Evolutionary conservation across 2,329 filamentous ascomycete species (phyloP).

Genomic region (Exophiala sp.): DNA sequence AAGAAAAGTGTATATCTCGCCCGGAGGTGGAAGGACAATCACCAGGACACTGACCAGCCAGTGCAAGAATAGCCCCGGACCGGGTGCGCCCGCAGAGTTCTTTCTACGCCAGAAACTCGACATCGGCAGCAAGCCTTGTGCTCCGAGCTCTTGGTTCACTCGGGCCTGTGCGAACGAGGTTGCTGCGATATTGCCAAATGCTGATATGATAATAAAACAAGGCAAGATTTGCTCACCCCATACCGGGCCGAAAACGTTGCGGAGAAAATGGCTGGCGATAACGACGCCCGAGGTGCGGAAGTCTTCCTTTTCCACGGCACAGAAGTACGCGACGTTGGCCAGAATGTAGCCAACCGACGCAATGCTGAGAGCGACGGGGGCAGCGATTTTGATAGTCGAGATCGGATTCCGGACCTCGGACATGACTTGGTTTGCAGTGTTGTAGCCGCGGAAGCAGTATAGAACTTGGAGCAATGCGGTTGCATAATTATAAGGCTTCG

Average conservation of each 20-base stretch:
- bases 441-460: constrained; percentile 55
- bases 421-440: constrained; percentile 56
- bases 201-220: constrained; percentile 50
- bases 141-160: constrained; percentile 62
- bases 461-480: constrained; percentile 49
- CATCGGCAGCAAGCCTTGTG: constrained; percentile 64
- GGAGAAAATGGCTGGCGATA: constrained; percentile 56
- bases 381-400: constrained; percentile 55
- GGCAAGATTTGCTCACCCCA: constrained; percentile 43
- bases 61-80: constrained; percentile 60
- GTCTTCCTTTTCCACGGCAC: constrained; percentile 55
- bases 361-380: constrained; percentile 52
- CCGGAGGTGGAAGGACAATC: constrained; percentile 62
- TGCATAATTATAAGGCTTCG: constrained; percentile 38
- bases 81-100: constrained; percentile 62
- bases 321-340: constrained; percentile 58
- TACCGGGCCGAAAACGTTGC: constrained; percentile 49
- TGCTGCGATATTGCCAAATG: constrained; percentile 57
- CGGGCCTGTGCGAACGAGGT: constrained; percentile 54
- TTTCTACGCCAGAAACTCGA: constrained; percentile 66
- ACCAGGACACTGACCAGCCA: constrained; percentile 63
- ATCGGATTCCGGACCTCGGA: constrained; percentile 56
- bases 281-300: constrained; percentile 54
- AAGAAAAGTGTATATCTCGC: constrained; percentile 65
- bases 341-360: constrained; percentile 56